Evolutionary conservation across 805 yeast species (phyloP).

Genomic region (Vanderwaltozyma verrucispora): DNA sequence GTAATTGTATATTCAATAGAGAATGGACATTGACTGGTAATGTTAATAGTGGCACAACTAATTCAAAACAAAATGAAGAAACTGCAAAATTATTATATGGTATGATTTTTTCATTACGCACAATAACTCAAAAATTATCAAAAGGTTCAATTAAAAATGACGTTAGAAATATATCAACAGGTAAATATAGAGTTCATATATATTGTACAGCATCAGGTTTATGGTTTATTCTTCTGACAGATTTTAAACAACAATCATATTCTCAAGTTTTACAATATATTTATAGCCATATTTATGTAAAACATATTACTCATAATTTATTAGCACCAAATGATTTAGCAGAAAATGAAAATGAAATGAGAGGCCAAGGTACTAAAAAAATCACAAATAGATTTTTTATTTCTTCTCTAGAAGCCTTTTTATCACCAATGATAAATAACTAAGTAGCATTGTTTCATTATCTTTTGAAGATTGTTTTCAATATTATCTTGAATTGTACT

Average conservation of each 20-base stretch:
- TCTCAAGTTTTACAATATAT: constrained; percentile 22
- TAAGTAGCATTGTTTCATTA: neutral
- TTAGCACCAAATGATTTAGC: constrained; percentile 27
- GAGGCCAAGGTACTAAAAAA: constrained; percentile 26
- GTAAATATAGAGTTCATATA: constrained; percentile 68
- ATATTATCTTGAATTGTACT: neutral
- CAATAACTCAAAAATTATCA: constrained; percentile 50
- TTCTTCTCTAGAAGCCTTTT: constrained; percentile 19
- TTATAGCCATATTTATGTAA: constrained; percentile 25
- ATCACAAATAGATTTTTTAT: constrained; percentile 24
- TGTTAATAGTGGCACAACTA: constrained; percentile 32
- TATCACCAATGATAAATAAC: constrained; percentile 22
- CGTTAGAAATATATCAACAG: constrained; percentile 43
- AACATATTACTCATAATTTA: constrained; percentile 22
- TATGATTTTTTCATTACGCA: constrained; percentile 65
- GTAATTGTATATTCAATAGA: constrained; percentile 75
- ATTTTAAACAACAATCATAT: constrained; percentile 31
- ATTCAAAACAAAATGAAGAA: constrained; percentile 53
- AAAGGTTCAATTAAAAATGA: constrained; percentile 23
- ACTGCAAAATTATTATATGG: constrained; percentile 80
- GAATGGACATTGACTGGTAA: constrained; percentile 45
- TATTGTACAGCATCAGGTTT: constrained; percentile 72
- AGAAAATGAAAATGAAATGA: constrained; percentile 18
- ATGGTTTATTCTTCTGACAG: constrained; percentile 66
- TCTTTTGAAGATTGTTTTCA: neutral